Percentiles rank a stretch among this genome's conserved stretches.
phyloP scores from a whole-genome alignment of 352 stramenopile genomes.

The Globisporangium cylindrosporum region DNA sequence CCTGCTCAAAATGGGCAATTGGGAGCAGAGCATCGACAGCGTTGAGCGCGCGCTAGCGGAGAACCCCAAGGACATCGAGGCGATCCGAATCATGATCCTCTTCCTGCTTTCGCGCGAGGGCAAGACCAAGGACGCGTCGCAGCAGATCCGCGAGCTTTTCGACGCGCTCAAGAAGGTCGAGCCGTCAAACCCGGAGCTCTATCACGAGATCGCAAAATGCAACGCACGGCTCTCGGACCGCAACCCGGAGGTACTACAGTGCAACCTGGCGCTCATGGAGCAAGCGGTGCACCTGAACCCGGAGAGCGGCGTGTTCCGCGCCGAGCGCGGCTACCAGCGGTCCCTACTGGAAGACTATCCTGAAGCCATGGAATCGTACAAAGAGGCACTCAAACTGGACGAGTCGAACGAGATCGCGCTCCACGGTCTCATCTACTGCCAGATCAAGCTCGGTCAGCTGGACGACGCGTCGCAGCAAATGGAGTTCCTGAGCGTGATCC shows the following conservation, averaged over 20 bases:
- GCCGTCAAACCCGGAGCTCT: constrained; percentile 66
- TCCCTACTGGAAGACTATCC: constrained; percentile 67
- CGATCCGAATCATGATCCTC: constrained; percentile 61
- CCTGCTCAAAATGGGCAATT: constrained; percentile 81
- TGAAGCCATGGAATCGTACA: constrained; percentile 84
- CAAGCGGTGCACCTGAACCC: constrained; percentile 61
- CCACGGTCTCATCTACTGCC: constrained; percentile 90
- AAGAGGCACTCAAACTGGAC: constrained; percentile 82
- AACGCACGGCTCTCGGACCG: constrained; percentile 62
- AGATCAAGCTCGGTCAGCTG: constrained; percentile 84
- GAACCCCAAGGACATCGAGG: constrained; percentile 69
- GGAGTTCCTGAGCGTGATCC: constrained; percentile 90
- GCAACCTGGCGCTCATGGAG: constrained; percentile 65
- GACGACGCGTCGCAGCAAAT: constrained; percentile 91
- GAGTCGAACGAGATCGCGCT: constrained; percentile 88
- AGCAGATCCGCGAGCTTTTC: constrained; percentile 57
- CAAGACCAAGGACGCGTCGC: constrained; percentile 44
- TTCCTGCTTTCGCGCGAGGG: constrained; percentile 69
- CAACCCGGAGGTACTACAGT: constrained; percentile 67
- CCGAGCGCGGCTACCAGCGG: constrained; percentile 81
- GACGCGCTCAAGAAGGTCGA: constrained; percentile 71
- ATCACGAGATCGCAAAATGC: constrained; percentile 57
- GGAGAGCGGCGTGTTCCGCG: constrained; percentile 57
- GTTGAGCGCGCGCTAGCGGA: constrained; percentile 66
- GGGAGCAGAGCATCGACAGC: constrained; percentile 82